A percentile compares a stretch with the other conserved stretches of the same genome.
These are phyloP conservation scores for Fusarium staphyleae DNA, from an alignment of 2,329 filamentous ascomycete species.

Conservation along the genomic window DNA sequence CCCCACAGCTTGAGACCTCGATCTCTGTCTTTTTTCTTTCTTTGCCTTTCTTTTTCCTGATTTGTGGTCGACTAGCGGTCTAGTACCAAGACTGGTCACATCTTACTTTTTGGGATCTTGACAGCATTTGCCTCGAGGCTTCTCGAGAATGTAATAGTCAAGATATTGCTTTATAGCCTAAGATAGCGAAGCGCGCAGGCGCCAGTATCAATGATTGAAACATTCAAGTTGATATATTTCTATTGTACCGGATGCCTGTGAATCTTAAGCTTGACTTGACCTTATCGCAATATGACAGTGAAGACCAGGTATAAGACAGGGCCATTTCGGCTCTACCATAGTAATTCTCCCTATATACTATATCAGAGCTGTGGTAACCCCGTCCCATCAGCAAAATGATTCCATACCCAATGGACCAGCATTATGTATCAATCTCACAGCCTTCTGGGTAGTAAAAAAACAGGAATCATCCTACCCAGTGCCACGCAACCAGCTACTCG, in stretches of 20 bases:
- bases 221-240: background rate
- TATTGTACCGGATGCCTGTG: no score
- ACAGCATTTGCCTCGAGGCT: background rate
- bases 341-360: conserved; percentile 18
- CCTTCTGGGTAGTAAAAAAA: no score
- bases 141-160: conserved; percentile 4
- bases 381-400: conserved; percentile 11
- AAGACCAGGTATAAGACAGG: no score
- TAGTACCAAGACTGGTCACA: no score
- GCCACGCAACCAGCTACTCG: conserved; percentile 9
- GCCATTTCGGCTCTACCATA: no score
- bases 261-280: no score
- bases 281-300: no score
- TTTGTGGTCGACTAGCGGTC: no score
- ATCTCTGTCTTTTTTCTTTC: conserved; percentile 6
- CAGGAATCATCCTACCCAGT: no score
- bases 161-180: background rate
- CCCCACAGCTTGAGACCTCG: conserved; percentile 4
- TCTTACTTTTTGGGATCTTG: no score
- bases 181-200: conserved; percentile 23
- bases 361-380: conserved; percentile 20
- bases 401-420: conserved; percentile 6
- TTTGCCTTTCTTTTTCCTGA: background rate
- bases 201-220: conserved; percentile 8
- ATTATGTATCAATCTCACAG: no score